Evolutionary conservation across 2,329 filamentous ascomycete species (phyloP), one percentile per base, ranked within the genome.

Genomic region (Ascochyta fabae): DNA sequence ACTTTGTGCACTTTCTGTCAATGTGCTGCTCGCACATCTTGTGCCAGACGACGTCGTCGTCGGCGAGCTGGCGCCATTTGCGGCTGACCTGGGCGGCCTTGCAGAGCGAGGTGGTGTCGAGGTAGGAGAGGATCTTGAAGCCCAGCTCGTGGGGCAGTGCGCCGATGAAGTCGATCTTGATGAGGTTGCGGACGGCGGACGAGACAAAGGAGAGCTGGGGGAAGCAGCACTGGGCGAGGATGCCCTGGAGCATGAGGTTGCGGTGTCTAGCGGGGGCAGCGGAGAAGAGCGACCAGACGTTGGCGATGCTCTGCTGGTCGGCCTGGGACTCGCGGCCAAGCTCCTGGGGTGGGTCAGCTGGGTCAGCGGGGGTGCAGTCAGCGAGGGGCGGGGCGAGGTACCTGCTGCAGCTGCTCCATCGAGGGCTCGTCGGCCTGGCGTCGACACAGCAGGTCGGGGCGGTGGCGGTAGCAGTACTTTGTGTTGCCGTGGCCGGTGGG

Each of bases 1-100:
- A 99, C 72, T 95, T 96, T 56, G 88, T 93, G 75, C 93, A 97
- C 73, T 96, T 96, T 58, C 92, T 83, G 73, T 96, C 91, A 66
- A 97, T 96, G 75, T 96, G 93, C 72, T 98, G 94, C 75, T 96
- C 92, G 73, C 95, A 99, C 93, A 98, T 97, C 61, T 89, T 90
- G 72, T 97, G 91, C 95, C 95, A 99, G 4, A 99, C 94, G 8
- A 96, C 90, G 74, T 99, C 94, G 71, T 97, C 94, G 68, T 98
- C 95, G n/a, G 95, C 94, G 36, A 99, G 80, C 53, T 86, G 86
- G 59, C 91, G 85, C 95, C 95, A 99, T 66, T 88, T 84, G 55
- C 88, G 86, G 73, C 92, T 97, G 51, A 99, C 95, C 75, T 97
- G 93, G 0, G 95, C 92, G 1, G 95, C 94, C 75, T 96, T 96